Evolutionary conservation across 805 yeast genomes (phyloP).

Genomic region (Starmerella kuoi): DNA sequence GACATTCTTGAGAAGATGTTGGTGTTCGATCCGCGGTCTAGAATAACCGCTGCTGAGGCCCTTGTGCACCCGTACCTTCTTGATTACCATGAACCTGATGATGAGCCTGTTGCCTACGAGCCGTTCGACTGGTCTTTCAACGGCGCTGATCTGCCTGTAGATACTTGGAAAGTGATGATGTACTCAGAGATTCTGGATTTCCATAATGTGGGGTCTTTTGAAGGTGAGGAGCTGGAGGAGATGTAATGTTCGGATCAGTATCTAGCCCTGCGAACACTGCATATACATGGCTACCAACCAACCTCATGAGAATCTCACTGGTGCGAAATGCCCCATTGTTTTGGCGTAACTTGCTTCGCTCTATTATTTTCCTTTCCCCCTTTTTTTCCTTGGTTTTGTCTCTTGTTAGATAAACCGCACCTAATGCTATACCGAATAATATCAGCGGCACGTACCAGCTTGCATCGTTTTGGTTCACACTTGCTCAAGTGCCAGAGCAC

Average conservation of each 20-base stretch:
- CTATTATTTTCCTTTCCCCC: no score
- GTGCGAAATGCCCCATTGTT: no score
- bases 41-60: conserved; percentile 87
- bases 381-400: no score
- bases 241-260: not conserved
- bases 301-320: no score
- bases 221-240: conserved; percentile 14
- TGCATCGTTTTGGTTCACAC: no score
- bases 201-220: conserved; percentile 65
- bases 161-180: conserved; percentile 99
- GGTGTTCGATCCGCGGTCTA: conserved; percentile 86
- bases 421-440: no score
- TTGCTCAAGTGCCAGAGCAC: no score
- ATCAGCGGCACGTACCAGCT: no score
- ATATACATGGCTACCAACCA: no score
- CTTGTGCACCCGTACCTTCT: conserved; percentile 81
- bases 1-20: conserved; percentile 82
- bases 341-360: no score
- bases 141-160: conserved; percentile 94
- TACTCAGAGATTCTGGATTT: conserved; percentile 92
- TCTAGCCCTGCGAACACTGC: not conserved
- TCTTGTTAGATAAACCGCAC: no score
- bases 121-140: conserved; percentile 97
- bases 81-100: conserved; percentile 94
- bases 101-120: conserved; percentile 87